phyloP scores from a whole-genome alignment of 306 rosid species.

The Medicago truncatula region MtrunA17r5.0-ANR NC_053042.1:15988501-15989000 shows the following conservation, averaged over 20 bases:
- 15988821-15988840: slow-evolving; percentile 66
- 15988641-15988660: slow-evolving; percentile 63
- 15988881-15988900: slow-evolving; percentile 35
- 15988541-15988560: not conserved
- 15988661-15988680: slow-evolving; percentile 90
- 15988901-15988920: not conserved
- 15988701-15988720: slow-evolving; percentile 75
- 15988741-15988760: slow-evolving; percentile 54
- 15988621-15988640: slow-evolving; percentile 83
- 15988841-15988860: slow-evolving; percentile 80
- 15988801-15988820: slow-evolving; percentile 96
- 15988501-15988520: no score
- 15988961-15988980: slow-evolving; percentile 94
- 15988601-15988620: slow-evolving; percentile 74
- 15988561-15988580: not conserved
- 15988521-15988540: not conserved
- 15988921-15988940: not conserved
- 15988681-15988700: slow-evolving; percentile 91
- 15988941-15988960: slow-evolving; percentile 50
- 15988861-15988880: slow-evolving; percentile 64
- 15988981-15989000: slow-evolving; percentile 73
- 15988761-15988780: slow-evolving; percentile 63
- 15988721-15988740: slow-evolving; percentile 66
- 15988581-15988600: slow-evolving; percentile 77
- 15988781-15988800: slow-evolving; percentile 93